Evolutionary conservation across 2,329 filamentous ascomycete genomes (phyloP), one percentile per base, ranked within the genome.

Genomic region (Raffaelea deltoideospora): DNA sequence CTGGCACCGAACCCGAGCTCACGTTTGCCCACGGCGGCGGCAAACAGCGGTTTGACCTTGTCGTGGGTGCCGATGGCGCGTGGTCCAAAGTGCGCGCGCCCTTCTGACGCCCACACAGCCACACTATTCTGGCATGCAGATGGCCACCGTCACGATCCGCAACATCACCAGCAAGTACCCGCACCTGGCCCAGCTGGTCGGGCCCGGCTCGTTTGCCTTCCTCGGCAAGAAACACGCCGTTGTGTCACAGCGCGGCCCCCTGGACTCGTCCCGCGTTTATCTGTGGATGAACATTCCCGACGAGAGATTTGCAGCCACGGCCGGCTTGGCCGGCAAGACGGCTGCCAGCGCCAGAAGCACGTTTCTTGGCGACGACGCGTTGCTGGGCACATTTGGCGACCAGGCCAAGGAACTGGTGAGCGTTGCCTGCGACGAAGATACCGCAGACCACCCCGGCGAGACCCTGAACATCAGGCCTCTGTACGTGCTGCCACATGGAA

Each of bases 401-500:
- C 18, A 40, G 3, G 20, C 57, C 5, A 48, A 48, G 29, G 45
- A 54, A 2, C 47, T 59, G 2, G 39, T 58, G 2, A 26, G 40
- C 7, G 41, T 40, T 0, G 53, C 49, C 2, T 50, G 50, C 31
- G 48, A 52, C 22, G 51, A 53, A 10, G 45, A 50, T 14, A 35
- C 41, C 0, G 37, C 30, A 2, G 38, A 41, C 8, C 44, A 45
- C 5, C 31, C 42, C 2, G 43, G 41, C 10, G 40, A 40, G 1
- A 34, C 36, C 2, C 34, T 53, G 3, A 44, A 48, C 10, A 17
- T 51, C 19, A 48, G 46, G 32, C 45, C 50, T 0, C 38, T 58
- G 1, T 52, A 53, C 44, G 57, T 57, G 40, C 53, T 73, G 3
- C 65, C 67, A 0, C 41, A 61, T 2, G 59, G 59, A 1, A 41